phyloP scores from a whole-genome alignment of 257 asterid genomes.

The Nicotiana benthamiana region DNA sequence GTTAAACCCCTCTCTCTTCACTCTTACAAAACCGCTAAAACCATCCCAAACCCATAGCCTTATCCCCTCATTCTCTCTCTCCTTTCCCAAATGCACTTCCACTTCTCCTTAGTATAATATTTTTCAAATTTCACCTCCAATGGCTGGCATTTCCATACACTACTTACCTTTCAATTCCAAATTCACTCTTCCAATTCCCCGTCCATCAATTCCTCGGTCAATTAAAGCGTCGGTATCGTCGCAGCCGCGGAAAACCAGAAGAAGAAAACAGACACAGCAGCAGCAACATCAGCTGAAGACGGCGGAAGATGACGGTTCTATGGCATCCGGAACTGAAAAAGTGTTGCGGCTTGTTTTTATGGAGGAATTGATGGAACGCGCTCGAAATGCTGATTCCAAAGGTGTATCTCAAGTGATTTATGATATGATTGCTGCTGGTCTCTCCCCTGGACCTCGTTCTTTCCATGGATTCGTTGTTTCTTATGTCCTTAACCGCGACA shows the following conservation, averaged over 20 bases:
- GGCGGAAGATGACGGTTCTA: slow-evolving; percentile 35
- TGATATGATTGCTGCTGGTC: slow-evolving; percentile 98
- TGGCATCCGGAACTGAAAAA: slow-evolving; percentile 65
- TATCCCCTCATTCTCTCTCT: slow-evolving; percentile 5
- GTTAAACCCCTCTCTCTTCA: background rate
- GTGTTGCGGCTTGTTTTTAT: slow-evolving; percentile 74
- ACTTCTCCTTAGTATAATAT: background rate
- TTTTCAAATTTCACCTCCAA: slow-evolving; percentile 2
- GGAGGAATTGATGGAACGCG: slow-evolving; percentile 89
- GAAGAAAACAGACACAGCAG: slow-evolving; percentile 40
- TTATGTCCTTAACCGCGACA: slow-evolving; percentile 66
- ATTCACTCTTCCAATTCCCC: background rate
- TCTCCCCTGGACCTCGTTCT: slow-evolving; percentile 89
- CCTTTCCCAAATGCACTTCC: background rate
- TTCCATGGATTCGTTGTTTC: slow-evolving; percentile 87
- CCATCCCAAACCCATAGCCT: slow-evolving; percentile 1
- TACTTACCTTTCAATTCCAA: slow-evolving; percentile 28
- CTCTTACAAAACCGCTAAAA: background rate
- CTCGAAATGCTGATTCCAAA: slow-evolving; percentile 50
- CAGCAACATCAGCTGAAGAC: slow-evolving; percentile 33
- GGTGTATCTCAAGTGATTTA: slow-evolving; percentile 89
- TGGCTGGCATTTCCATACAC: slow-evolving; percentile 1
- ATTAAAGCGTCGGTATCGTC: slow-evolving; percentile 40
- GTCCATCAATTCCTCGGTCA: slow-evolving; percentile 18
- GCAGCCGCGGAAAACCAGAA: slow-evolving; percentile 50